phyloP scores from a whole-genome alignment of 225 moss, liverwort and hornwort genomes.

The Physcomitrellopsis africana region DNA sequence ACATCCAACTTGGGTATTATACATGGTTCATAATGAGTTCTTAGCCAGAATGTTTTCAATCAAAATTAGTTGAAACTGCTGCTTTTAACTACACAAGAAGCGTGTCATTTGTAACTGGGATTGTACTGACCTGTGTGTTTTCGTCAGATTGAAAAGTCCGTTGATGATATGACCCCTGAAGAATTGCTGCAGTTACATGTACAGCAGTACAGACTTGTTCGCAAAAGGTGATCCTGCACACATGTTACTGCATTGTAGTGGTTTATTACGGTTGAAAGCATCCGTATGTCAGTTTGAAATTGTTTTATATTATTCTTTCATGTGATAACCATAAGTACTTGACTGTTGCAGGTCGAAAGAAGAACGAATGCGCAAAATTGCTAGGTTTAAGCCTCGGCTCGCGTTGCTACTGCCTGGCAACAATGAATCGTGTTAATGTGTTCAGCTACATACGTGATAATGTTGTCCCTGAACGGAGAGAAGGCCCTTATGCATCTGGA shows the following conservation, averaged over 20 bases:
- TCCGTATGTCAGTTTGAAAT: neutral
- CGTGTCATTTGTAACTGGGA: slow-evolving; percentile 1
- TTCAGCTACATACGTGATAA: slow-evolving; percentile 14
- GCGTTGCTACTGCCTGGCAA: slow-evolving; percentile 74
- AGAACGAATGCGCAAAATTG: slow-evolving; percentile 68
- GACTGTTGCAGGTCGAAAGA: slow-evolving; percentile 65
- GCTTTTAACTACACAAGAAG: neutral
- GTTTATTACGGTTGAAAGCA: neutral
- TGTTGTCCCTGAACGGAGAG: slow-evolving; percentile 25
- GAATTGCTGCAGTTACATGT: slow-evolving; percentile 73
- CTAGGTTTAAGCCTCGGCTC: slow-evolving; percentile 84
- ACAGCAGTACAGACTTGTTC: slow-evolving; percentile 69
- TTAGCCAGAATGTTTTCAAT: neutral
- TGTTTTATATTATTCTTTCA: neutral
- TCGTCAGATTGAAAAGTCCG: slow-evolving; percentile 43
- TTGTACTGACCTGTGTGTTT: slow-evolving; percentile 21
- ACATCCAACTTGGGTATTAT: slow-evolving; percentile 9
- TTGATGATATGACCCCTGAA: slow-evolving; percentile 49
- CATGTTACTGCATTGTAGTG: slow-evolving; percentile 6
- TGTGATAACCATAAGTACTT: slow-evolving; percentile 20
- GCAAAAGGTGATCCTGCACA: slow-evolving; percentile 64
- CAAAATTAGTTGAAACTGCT: neutral
- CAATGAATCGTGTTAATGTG: slow-evolving; percentile 56
- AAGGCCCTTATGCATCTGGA: slow-evolving; percentile 28
- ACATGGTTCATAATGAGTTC: neutral